phyloP scores from a whole-genome alignment of 2,329 filamentous ascomycete species.

The Ophiostoma fasciatum region DNA sequence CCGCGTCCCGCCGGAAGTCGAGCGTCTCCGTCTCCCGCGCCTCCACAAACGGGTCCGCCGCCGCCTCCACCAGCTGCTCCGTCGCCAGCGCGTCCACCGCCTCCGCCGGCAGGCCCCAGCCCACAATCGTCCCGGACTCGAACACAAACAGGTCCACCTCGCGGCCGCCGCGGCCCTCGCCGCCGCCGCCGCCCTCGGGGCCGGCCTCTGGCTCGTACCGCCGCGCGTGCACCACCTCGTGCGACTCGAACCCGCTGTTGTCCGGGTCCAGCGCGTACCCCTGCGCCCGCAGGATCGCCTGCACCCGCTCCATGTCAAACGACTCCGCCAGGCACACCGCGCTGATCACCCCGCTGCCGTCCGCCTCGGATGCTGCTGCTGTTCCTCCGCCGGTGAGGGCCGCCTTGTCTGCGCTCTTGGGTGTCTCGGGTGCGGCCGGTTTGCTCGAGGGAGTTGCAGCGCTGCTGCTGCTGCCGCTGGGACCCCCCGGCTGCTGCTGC shows the following conservation, averaged over 20 bases:
- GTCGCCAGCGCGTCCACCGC: constrained; percentile 57
- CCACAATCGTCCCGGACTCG: constrained; percentile 82
- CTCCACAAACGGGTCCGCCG: constrained; percentile 55
- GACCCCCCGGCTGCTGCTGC: constrained; percentile 40
- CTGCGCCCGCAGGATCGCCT: constrained; percentile 40
- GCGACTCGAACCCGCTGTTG: constrained; percentile 41
- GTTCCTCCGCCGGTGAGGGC: no score
- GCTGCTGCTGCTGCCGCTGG: background rate
- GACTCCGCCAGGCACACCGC: constrained; percentile 49
- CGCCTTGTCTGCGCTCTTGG: no score
- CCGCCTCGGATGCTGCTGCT: no score
- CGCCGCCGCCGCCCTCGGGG: background rate
- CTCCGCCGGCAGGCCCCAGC: constrained; percentile 73
- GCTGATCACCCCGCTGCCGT: constrained; percentile 32
- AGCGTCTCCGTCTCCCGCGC: constrained; percentile 77
- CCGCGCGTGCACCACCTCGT: constrained; percentile 48
- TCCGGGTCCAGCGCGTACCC: constrained; percentile 49
- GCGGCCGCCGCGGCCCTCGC: constrained; percentile 33
- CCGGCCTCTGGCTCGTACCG: constrained; percentile 15
- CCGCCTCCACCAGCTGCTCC: constrained; percentile 58
- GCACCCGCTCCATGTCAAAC: constrained; percentile 48
- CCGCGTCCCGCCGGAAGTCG: constrained; percentile 66
- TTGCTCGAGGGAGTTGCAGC: constrained; percentile 45
- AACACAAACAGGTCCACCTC: constrained; percentile 90
- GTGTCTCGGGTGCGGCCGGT: constrained; percentile 7